Conservation (phyloP, 108 stramenopile genomes). For the Heterococcus sp. region DNA sequence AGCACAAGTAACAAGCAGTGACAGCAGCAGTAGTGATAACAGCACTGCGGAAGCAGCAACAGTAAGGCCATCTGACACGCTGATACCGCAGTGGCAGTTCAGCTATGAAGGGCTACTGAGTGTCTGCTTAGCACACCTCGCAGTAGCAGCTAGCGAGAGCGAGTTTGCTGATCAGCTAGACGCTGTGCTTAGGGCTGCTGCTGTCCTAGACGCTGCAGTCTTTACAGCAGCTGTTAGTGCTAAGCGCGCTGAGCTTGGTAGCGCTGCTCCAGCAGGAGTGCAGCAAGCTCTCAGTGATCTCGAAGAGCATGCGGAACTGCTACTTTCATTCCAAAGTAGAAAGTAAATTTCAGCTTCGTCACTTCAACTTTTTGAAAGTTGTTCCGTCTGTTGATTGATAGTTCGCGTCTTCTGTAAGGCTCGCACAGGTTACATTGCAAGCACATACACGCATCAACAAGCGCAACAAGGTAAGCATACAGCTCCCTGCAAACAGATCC, state of each 20-base stretch:
- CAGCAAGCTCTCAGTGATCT: not conserved
- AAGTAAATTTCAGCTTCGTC: too few relatives aligned
- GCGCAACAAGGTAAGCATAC: too few relatives aligned
- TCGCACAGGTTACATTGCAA: too few relatives aligned
- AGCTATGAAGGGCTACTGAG: not conserved
- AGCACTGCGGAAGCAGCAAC: not conserved
- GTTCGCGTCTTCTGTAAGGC: too few relatives aligned
- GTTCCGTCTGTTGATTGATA: too few relatives aligned
- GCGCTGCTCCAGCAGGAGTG: not conserved
- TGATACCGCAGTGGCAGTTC: not conserved
- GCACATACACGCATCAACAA: too few relatives aligned
- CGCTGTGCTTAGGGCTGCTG: not conserved
- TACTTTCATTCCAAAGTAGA: too few relatives aligned
- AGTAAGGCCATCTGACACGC: not conserved
- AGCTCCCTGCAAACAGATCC: too few relatives aligned
- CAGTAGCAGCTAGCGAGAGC: not conserved
- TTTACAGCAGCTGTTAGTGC: not conserved
- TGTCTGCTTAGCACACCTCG: not conserved
- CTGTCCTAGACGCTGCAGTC: not conserved
- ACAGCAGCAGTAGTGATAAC: not conserved
- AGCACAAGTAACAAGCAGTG: too few relatives aligned
- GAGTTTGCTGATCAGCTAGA: not conserved
- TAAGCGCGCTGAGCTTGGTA: not conserved
- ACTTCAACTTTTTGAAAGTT: too few relatives aligned
- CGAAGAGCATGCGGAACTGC: not conserved